Evolutionary conservation across 306 rosid genomes (phyloP), one percentile per base, ranked within the genome.

Genomic region (Echinosophora koreensis): DNA sequence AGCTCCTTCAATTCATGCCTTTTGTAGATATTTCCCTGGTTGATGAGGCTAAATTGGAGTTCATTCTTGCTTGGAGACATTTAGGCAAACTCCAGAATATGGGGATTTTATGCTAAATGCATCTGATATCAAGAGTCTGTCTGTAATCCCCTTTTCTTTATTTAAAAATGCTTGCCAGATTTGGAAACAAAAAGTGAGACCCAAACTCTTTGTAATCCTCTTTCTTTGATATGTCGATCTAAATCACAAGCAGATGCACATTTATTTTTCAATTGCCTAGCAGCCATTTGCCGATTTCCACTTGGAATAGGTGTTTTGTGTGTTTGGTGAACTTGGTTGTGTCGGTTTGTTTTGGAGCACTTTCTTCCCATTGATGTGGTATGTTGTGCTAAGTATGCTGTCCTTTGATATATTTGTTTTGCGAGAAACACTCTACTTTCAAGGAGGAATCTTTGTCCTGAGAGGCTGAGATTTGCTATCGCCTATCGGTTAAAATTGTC

Each of bases 1-100:
- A 44, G 50, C 50, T 38, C 35, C n/a, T 6, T 1, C 6, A 22
- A 8, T 41, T 10, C 34, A 55, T 56, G 27, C 52, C 66, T 16
- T 30, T 12, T 30, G 51, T 39, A 6, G 32, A 22, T 28, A 28
- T 27, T 41, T 11, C 39, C 15, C 6, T 22, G 39, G 72, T 39
- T 54, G 41, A 13, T 27, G 15, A 52, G 62, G 15, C 52, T 50
- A 37, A 63, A 52, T 34, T 52, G 38, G 62, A 61, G 60, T 60
- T 50, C 28, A 51, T 16, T 61, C 6, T 47, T 62, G 51, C 7
- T 62, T 61, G 56, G 51, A 47, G 46, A 62, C 46, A 8, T 7
- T 4, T 50, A 6, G 37, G 47, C 17, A 47, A 9, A 51, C 17
- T 32, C 42, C 28, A 9, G 16, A 73, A 15, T 75, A 30, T 32